These are phyloP conservation scores for Herpetomonas samuelpessoai DNA, from an alignment of 208 protist genomes.

Conservation along the genomic window DNA sequence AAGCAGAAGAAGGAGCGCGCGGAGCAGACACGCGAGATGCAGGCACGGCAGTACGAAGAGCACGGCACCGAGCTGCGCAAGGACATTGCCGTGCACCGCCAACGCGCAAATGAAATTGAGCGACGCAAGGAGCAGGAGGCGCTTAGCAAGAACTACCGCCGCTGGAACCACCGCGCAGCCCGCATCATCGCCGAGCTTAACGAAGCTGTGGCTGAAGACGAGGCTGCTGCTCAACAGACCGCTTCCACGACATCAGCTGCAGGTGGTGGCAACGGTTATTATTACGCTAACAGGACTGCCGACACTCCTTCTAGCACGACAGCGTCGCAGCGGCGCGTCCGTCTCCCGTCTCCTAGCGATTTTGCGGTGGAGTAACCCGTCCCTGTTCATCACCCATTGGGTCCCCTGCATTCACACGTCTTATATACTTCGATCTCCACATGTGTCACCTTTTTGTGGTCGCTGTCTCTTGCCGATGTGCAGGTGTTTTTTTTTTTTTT, in stretches of 20 bases:
- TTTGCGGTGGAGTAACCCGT: too few species aligned
- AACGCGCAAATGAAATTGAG: slow-evolving; percentile 44
- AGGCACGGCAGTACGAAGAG: slow-evolving; percentile 38
- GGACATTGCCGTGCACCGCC: slow-evolving; percentile 42
- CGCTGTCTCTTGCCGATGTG: too few species aligned
- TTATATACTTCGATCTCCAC: too few species aligned
- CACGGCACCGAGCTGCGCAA: slow-evolving; percentile 28
- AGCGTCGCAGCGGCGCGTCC: not conserved
- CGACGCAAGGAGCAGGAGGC: slow-evolving; percentile 31
- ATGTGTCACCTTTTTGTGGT: too few species aligned
- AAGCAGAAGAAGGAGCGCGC: slow-evolving; percentile 49
- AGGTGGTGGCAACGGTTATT: not conserved
- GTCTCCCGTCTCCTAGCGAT: slow-evolving; percentile 19
- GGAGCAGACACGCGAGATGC: slow-evolving; percentile 30
- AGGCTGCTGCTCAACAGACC: slow-evolving; percentile 6
- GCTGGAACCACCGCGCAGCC: slow-evolving; percentile 75
- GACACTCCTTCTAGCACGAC: not conserved
- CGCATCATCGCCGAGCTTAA: slow-evolving; percentile 71
- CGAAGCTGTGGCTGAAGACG: slow-evolving; percentile 21
- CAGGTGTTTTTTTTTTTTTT: slow-evolving; percentile 10
- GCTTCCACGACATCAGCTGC: not conserved
- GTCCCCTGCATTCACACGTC: too few species aligned
- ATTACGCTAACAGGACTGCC: slow-evolving; percentile 4
- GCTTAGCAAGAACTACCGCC: slow-evolving; percentile 56
- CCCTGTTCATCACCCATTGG: too few species aligned